A percentile compares a stretch with the other conserved stretches of the same genome.
phyloP scores from a whole-genome alignment of 2,329 filamentous ascomycete species.

The Neocucurbitaria cava region DNA sequence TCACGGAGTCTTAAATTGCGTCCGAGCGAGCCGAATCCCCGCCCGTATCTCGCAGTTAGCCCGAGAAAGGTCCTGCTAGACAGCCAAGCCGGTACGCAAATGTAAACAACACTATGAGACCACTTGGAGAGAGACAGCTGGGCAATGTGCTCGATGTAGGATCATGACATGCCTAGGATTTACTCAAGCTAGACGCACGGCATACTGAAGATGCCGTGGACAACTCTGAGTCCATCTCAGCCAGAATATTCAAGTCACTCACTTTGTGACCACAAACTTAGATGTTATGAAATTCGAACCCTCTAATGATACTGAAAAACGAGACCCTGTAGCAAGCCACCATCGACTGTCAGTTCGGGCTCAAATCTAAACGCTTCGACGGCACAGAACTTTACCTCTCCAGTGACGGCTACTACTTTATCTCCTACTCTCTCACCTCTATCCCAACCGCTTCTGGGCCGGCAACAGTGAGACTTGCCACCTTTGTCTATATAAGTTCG shows the following conservation, averaged over 20 bases:
- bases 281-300: too few relatives aligned
- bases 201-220: too few relatives aligned
- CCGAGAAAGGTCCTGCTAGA: not conserved
- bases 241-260: too few relatives aligned
- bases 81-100: not conserved
- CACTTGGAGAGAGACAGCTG: too few relatives aligned
- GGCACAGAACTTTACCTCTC: constrained; percentile 2
- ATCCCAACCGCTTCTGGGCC: not conserved
- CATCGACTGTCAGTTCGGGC: not conserved
- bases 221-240: too few relatives aligned
- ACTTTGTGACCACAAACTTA: too few relatives aligned
- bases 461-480: not conserved
- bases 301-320: too few relatives aligned
- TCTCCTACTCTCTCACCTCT: constrained; percentile 8
- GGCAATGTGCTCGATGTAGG: too few relatives aligned
- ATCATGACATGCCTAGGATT: too few relatives aligned
- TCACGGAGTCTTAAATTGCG: not conserved
- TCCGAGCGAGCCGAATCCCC: constrained; percentile 5
- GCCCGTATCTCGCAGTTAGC: constrained; percentile 3
- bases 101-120: not conserved
- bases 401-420: not conserved
- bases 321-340: too few relatives aligned
- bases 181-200: too few relatives aligned
- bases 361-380: not conserved
- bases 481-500: constrained; percentile 1